Base-by-base conservation (phyloP, 108 stramenopile genomes). In the Tribonema minus region DNA sequence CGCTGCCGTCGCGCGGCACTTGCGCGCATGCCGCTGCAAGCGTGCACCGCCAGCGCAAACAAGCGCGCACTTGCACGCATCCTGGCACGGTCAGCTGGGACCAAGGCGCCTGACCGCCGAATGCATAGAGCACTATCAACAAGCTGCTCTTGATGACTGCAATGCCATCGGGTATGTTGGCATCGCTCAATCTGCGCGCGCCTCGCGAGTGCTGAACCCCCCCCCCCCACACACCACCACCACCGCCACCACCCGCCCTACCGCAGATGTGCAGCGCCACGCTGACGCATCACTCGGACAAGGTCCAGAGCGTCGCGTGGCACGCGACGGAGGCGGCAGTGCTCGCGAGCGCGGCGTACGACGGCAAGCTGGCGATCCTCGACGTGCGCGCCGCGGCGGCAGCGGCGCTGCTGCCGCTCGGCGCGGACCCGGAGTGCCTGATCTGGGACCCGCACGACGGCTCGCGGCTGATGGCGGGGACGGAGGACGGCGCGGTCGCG, bases 231-330 rank as follows among this genome's bases (percentile, higher is more conserved):
- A n/a, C 9, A 79, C 86, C 12, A 90, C 92, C 27, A 83, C 87
- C 5, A 95, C 97, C 20, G 20, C 46, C 9, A 54, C 46, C 20
- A 54, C 20, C 20, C 46, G 46, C 46, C 9, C 46, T 54, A 20
- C 9, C 20, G 46, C 77, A 78, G 54, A 39, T 66, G 37, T 86
- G 85, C 71, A 84, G 84, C 32, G 59, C 76, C 23, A 86, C 86
- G 37, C 39, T 93, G 66, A 89, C 87, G 26, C 96, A 99, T 82
- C 99, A 99, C 82, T 85, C 68, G 31, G 95, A 92, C 82, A 98
- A 98, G 88, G 97, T 99, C 46, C 92, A 95, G 80, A 90, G 91
- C 5, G 90, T 98, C 54, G 70, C 87, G 40, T 82, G 85, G 69
- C 67, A 83, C 54, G 64, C 72, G 9, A 71, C 73, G 2, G 75